Base-by-base conservation (phyloP, 2,329 filamentous ascomycete genomes). In the Phialocephala subalpina region DNA sequence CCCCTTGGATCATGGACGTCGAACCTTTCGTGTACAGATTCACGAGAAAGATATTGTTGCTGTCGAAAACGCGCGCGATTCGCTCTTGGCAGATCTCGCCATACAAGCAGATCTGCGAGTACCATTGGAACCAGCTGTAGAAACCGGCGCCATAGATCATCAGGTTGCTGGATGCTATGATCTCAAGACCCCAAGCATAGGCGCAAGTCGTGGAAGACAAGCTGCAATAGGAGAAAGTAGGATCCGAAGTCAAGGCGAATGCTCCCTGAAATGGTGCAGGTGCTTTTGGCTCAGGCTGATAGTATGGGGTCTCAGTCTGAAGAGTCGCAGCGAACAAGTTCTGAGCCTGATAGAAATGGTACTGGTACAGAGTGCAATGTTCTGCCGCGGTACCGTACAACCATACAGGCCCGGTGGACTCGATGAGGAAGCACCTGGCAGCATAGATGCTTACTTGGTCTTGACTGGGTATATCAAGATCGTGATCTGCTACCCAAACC, bases 231-330 rank as follows among this genome's bases (percentile, higher is more conserved):
- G 71, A 40, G 14, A 83, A 91, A 76, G 78, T 80, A 0, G 84
- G 84, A 68, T 87, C 84, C n/a, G n/a, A n/a, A n/a, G n/a, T n/a
- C n/a, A n/a, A n/a, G n/a, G n/a, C n/a, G n/a, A n/a, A n/a, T n/a
- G n/a, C n/a, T n/a, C n/a, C n/a, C n/a, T n/a, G n/a, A n/a, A n/a
- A n/a, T n/a, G n/a, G n/a, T n/a, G n/a, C n/a, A n/a, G n/a, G n/a
- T n/a, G n/a, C n/a, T n/a, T 65, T 63, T 20, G 63, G 78, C 90
- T 89, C 9, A 80, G 78, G 81, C 76, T 92, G 90, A 77, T 85
- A 91, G 78, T 92, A 92, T 0, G 90, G 86, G 3, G 89, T 89
- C 77, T 92, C 90, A 58, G 89, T 89, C 74, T 92, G 90, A 57
- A 89, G 85, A 71, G 87, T 83, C 18, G 87, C 88, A 73, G 88